Evolutionary conservation across 2,329 filamentous ascomycete genomes (phyloP), one percentile per base, ranked within the genome.

Genomic region (Amauroascus verrucosus): DNA sequence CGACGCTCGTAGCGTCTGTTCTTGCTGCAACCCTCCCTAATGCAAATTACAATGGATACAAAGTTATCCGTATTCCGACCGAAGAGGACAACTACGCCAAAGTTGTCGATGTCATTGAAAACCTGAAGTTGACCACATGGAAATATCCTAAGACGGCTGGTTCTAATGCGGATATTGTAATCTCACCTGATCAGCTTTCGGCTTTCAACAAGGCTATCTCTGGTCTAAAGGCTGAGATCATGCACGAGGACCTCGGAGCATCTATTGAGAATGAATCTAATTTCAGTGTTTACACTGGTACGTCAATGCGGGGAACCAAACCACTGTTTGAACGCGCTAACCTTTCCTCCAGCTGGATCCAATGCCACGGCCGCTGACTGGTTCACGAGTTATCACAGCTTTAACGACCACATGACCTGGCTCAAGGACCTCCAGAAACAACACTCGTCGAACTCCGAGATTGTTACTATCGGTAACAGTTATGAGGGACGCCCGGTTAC

Each of bases 331-430:
- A 7, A n/a, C n/a, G 2, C 28, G 69, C 51, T 52, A 35, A 48
- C 32, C 14, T 56, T n/a, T 30, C 7, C 24, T 38, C 40, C 26
- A 61, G 60, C 58, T 35, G 57, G 57, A 18, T 54, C 60, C n/a
- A 37, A 45, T 24, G 61, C 60, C 14, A 62, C 67, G 52, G 44
- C 68, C 18, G 43, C 68, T 18, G 68, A 71, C 3, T 81, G 76
- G 75, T 81, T 79, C 64, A 69, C 75, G 51, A 65, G 69, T 14
- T 81, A 80, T 57, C 78, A 81, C 55, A 51, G 70, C 1, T 80
- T 78, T 57, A 68, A 67, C 1, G 77, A 80, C 58, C 78, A 81
- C 57, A 49, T 77, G 22, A 61, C 67, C 32, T 80, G 73, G 60
- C 69, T 77, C 59, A 65, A 68, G 2, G 71, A 76, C 54, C 65